Percentiles rank a stretch among this genome's conserved stretches.
Evolutionary conservation across 352 stramenopile species (phyloP).

Genomic region (Phytophthora melonis): DNA sequence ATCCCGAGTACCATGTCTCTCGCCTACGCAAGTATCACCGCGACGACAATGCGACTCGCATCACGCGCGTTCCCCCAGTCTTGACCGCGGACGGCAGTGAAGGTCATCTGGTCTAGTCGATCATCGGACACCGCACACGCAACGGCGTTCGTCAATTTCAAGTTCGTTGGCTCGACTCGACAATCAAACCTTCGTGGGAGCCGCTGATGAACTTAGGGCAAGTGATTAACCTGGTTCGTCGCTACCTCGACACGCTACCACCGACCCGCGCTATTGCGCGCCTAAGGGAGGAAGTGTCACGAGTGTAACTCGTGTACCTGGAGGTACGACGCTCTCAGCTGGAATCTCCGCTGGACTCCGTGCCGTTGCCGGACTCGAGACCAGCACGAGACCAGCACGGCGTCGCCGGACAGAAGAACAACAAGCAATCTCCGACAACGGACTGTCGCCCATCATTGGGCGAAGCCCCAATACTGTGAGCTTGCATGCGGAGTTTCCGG

Average conservation of each 20-base stretch:
- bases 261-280: constrained; percentile 3
- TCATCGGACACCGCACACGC: neutral
- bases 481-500: too few species aligned
- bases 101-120: constrained; percentile 2
- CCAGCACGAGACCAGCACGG: too few species aligned
- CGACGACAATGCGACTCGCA: neutral
- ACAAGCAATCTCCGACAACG: too few species aligned
- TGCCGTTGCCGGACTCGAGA: too few species aligned
- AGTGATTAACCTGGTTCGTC: neutral
- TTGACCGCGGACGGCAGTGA: neutral
- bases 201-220: neutral
- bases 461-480: too few species aligned
- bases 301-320: neutral
- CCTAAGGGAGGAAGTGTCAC: constrained; percentile 16
- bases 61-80: neutral
- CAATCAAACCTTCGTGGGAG: constrained; percentile 1
- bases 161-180: constrained; percentile 1
- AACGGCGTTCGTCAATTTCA: neutral
- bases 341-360: too few species aligned
- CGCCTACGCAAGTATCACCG: neutral
- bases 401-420: too few species aligned
- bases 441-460: too few species aligned
- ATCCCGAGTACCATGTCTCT: constrained; percentile 4
- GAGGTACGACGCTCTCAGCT: too few species aligned
- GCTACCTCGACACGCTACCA: constrained; percentile 7